Conservation (phyloP, 805 yeast genomes). For the Sugiyamaella valdiviana region DNA sequence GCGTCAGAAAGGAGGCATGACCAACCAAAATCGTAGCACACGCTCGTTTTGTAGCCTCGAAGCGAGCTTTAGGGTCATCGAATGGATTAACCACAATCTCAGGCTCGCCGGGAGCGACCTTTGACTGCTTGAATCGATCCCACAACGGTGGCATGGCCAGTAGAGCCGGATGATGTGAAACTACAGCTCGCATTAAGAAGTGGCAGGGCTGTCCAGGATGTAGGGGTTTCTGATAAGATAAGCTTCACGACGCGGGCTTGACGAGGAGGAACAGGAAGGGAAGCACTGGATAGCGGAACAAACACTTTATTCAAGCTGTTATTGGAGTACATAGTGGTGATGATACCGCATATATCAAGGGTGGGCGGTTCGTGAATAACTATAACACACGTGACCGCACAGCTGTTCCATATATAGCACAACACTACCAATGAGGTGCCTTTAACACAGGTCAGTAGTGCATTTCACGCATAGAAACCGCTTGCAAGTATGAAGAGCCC, state of each 20-base stretch:
- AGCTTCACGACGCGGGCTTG: neutral
- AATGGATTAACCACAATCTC: neutral
- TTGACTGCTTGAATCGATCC: conserved; percentile 7
- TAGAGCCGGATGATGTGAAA: neutral
- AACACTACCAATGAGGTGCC: no score
- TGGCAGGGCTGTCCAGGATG: neutral
- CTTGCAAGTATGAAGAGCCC: no score
- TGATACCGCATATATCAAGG: no score
- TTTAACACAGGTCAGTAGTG: no score
- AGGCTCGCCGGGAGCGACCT: neutral
- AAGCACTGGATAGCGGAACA: no score
- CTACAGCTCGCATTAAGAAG: neutral
- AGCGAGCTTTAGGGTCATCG: conserved; percentile 7
- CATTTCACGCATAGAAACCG: no score
- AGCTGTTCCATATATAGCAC: no score
- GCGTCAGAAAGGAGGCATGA: neutral
- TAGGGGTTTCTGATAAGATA: neutral
- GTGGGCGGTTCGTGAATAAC: no score
- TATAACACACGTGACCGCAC: no score
- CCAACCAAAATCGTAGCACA: conserved; percentile 4
- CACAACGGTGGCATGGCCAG: conserved; percentile 11
- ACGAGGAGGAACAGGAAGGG: no score
- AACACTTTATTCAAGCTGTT: no score
- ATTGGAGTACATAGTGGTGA: no score
- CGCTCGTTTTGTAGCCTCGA: conserved; percentile 11